Conservation (phyloP, 345 rosid genomes). For the Citrus sinensis region DNA sequence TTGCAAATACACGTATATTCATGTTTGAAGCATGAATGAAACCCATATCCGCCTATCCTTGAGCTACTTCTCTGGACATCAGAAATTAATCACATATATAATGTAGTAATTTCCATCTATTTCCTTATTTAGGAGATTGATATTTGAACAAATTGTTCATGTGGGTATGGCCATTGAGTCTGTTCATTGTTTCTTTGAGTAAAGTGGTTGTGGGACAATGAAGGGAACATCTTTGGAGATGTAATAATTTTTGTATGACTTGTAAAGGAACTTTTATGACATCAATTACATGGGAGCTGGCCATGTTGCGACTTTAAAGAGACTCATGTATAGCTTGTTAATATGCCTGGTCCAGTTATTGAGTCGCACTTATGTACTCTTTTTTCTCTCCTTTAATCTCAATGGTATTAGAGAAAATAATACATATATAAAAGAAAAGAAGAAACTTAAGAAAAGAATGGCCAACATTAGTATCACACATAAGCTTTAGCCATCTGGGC, state of each 20-base stretch:
- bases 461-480: fast-evolving
- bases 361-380: not conserved
- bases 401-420: not conserved
- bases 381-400: not conserved
- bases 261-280: not conserved
- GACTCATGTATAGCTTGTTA: not conserved
- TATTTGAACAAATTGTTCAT: not conserved
- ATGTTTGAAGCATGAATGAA: not conserved
- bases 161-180: slow-evolving; percentile 13
- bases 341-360: not conserved
- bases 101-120: too few relatives aligned
- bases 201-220: slow-evolving; percentile 10
- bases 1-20: not conserved
- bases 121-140: not conserved
- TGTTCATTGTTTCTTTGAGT: slow-evolving; percentile 12
- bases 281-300: not conserved
- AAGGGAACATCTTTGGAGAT: slow-evolving; percentile 7
- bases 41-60: not conserved
- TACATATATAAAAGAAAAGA: too few relatives aligned
- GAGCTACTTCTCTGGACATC: not conserved
- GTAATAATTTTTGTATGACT: not conserved
- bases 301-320: not conserved
- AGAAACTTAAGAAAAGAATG: too few relatives aligned
- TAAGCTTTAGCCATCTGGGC: too few relatives aligned
- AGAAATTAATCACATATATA: not conserved